Evolutionary conservation across 2,329 filamentous ascomycete species (phyloP), one percentile per base, ranked within the genome.

Genomic region (Periglandula ipomoeae): DNA sequence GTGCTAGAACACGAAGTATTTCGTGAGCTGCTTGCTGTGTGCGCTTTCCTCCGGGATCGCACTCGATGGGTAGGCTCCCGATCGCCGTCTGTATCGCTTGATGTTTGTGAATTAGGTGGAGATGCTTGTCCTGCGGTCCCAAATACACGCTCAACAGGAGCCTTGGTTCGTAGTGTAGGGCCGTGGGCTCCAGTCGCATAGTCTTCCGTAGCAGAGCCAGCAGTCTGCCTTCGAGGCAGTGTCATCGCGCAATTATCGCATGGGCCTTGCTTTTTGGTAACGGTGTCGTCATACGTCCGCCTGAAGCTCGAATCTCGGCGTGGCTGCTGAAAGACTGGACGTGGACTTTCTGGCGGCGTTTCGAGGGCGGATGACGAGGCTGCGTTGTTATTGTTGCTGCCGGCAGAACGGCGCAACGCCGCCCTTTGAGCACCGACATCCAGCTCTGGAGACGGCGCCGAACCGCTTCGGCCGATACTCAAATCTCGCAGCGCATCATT

Each of bases 191-290:
- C 70, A 30, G 61, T 62, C 48, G 63, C 65, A 23, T 59, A 58
- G 24, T 63, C 59, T 22, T 53, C 52, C 17, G 52, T 55, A 5
- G 56, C 58, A 5, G 57, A 53, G 17, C 55, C 56, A 11, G 56
- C 56, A n/a, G 61, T 54, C 42, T 66, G 65, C 27, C 61, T 58
- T 15, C 57, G 59, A 0, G 82, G 82, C 7, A 85, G 65, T 0
- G 81, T 85, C 58, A 85, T 73, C 50, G 81, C 81, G 61, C 82
- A 85, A 62, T 84, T 85, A 53, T 83, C 78, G 61, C 82, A 85
- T 20, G 81, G 81, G 7, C 75, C 78, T 46, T 81, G 78, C 50
- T 77, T 75, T 61, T 76, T 79, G 39, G 77, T 82, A 23, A 81
- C 79, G n/a, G 76, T 76, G 52, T 83, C 79, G 55, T 83, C 79